Evolutionary conservation across 1,284 basidiomycete species (phyloP), one percentile per base, ranked within the genome.

Genomic region (Apiotrichum porosum): DNA sequence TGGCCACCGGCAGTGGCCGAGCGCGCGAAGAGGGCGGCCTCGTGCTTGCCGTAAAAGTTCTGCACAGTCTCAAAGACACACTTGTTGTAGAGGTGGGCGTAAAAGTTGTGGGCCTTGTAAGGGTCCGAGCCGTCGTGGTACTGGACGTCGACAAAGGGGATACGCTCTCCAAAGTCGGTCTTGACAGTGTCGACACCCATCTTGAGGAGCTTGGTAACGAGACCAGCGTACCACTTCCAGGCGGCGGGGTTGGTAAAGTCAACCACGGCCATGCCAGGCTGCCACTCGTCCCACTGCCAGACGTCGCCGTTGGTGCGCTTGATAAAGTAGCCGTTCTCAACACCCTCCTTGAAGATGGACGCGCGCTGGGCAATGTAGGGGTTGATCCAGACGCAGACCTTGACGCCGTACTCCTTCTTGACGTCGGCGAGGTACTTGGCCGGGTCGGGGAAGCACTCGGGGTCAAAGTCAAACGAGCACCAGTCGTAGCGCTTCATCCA

Each of bases 401-500:
- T 66, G 43, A 86, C 83, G 21, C 79, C 79, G 63, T 83, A 86
- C 61, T 81, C 81, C 32, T 76, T 62, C 69, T 86, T 85, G 68
- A 86, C 83, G 42, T 81, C 78, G 3, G 79, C 58, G 9, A 87
- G 76, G 62, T 85, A 86, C 23, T 76, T 77, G 53, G 80, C 78
- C 2, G 84, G 84, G 61, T 86, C 78, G 6, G 84, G 83, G 76
- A 87, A 86, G 58, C 80, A 80, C 22, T 85, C 82, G 3, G 83
- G 81, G 60, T 86, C 84, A 60, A 85, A 86, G 5, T 82, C 82
- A 70, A 86, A 87, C 10, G 81, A 83, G 58, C 83, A 85, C 84
- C 84, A 85, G 69, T 85, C 81, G 65, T 84, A 85, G 64, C 83
- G 80, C 63, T 83, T 84, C 83, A 85, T 85, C 83, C 83, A 85